Conservation (phyloP, 805 yeast species). For the Lachancea sp. region DNA sequence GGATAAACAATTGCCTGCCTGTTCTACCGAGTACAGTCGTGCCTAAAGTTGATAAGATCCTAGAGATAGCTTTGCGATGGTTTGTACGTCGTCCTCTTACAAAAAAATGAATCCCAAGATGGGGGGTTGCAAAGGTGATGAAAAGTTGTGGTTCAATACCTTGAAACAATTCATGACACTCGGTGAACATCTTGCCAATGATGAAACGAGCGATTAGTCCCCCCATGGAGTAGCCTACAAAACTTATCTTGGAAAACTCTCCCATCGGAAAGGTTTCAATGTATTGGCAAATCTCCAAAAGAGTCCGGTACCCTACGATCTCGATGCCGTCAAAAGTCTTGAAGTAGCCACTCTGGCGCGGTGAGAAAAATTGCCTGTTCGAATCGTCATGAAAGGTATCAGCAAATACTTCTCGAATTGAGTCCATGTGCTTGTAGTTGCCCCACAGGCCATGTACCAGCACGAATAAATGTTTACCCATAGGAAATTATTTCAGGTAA, state of each 20-base stretch:
- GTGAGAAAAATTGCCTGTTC: conserved; percentile 42
- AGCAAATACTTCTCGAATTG: conserved; percentile 40
- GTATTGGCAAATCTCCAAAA: conserved; percentile 54
- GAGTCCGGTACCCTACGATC: conserved; percentile 60
- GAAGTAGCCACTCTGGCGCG: conserved; percentile 57
- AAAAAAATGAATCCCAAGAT: conserved; percentile 56
- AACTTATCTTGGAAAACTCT: conserved; percentile 46
- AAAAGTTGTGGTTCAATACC: conserved; percentile 54
- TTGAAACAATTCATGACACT: conserved; percentile 50
- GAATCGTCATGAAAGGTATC: conserved; percentile 34
- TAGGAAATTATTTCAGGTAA: too few relatives aligned
- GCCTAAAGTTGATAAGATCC: conserved; percentile 45
- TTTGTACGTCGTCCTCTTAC: conserved; percentile 20
- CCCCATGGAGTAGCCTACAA: conserved; percentile 86
- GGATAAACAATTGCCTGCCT: conserved; percentile 69
- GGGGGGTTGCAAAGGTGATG: conserved; percentile 74
- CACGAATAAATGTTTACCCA: conserved; percentile 52
- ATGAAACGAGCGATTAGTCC: conserved; percentile 80
- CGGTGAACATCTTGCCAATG: conserved; percentile 55
- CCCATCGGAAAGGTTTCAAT: conserved; percentile 34
- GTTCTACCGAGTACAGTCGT: conserved; percentile 53
- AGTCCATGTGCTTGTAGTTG: conserved; percentile 49
- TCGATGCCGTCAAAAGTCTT: conserved; percentile 83
- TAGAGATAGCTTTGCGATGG: conserved; percentile 12
- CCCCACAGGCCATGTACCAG: conserved; percentile 81